phyloP scores from a whole-genome alignment of 805 yeast genomes.

The Ogataea nonfermentans region DNA sequence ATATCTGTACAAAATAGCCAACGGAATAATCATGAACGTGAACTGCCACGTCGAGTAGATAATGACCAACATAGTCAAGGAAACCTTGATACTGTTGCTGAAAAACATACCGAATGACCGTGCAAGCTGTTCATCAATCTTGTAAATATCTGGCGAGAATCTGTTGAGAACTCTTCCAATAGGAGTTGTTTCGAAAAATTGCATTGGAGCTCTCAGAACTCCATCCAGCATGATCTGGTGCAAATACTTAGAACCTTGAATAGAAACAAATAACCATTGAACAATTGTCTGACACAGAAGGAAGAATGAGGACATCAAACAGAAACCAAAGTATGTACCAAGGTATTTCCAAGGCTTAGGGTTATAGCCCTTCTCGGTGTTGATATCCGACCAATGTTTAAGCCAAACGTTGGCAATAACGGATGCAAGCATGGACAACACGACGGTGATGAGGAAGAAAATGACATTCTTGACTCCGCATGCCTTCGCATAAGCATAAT shows the following conservation, averaged over 20 bases:
- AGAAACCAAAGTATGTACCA: constrained; percentile 71
- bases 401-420: constrained; percentile 86
- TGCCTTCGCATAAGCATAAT: constrained; percentile 79
- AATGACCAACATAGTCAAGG: constrained; percentile 76
- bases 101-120: constrained; percentile 72
- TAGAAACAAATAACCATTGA: constrained; percentile 78
- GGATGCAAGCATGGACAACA: constrained; percentile 57
- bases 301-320: constrained; percentile 61
- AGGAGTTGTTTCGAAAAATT: constrained; percentile 94
- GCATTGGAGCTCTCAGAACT: constrained; percentile 90
- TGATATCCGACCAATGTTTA: constrained; percentile 95
- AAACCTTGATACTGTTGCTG: constrained; percentile 56
- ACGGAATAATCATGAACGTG: constrained; percentile 67
- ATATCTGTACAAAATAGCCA: constrained; percentile 59
- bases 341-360: constrained; percentile 72
- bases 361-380: constrained; percentile 64
- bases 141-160: constrained; percentile 87
- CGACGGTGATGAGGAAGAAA: constrained; percentile 52
- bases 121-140: constrained; percentile 76
- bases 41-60: constrained; percentile 88
- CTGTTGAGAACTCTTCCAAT: constrained; percentile 89
- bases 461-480: constrained; percentile 70
- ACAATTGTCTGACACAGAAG: constrained; percentile 64
- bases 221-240: constrained; percentile 71
- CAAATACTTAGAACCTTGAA: constrained; percentile 72